Evolutionary conservation across 2,329 filamentous ascomycete genomes (phyloP).

Genomic region (Diaporthe sp.): DNA sequence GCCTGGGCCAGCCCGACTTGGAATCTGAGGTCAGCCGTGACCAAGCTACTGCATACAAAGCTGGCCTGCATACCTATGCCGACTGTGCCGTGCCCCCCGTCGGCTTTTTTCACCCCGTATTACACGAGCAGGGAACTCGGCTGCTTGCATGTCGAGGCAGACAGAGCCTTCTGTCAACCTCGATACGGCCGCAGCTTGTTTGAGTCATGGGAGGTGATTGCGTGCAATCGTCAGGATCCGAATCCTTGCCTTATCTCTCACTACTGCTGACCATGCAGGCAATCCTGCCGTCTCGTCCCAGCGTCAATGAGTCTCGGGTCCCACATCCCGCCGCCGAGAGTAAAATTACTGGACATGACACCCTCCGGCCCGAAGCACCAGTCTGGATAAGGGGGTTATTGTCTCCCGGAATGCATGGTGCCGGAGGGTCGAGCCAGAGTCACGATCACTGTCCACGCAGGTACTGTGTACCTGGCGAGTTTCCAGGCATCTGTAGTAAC

Average conservation of each 20-base stretch:
- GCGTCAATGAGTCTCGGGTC: neutral
- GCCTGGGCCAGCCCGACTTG: neutral
- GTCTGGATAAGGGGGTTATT: neutral
- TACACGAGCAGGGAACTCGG: constrained; percentile 5
- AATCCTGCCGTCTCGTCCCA: neutral
- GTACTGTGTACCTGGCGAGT: neutral
- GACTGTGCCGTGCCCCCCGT: constrained; percentile 12
- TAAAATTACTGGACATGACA: neutral
- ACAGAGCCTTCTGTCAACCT: neutral
- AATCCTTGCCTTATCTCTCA: constrained; percentile 14
- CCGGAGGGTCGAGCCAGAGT: neutral
- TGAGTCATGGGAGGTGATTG: constrained; percentile 2
- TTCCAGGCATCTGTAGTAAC: neutral
- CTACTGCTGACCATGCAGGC: constrained; percentile 14
- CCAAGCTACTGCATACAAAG: neutral
- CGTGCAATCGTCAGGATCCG: neutral
- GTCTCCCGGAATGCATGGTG: neutral
- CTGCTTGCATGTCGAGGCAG: neutral
- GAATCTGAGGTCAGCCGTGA: neutral
- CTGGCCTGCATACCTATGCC: neutral
- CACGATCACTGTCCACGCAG: no score
- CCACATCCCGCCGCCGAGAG: neutral
- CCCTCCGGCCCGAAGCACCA: no score
- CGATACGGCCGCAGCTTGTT: neutral
- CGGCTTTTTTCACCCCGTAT: neutral